Evolutionary conservation across 352 stramenopile species (phyloP).

Genomic region (Globisporangium barbulae): DNA sequence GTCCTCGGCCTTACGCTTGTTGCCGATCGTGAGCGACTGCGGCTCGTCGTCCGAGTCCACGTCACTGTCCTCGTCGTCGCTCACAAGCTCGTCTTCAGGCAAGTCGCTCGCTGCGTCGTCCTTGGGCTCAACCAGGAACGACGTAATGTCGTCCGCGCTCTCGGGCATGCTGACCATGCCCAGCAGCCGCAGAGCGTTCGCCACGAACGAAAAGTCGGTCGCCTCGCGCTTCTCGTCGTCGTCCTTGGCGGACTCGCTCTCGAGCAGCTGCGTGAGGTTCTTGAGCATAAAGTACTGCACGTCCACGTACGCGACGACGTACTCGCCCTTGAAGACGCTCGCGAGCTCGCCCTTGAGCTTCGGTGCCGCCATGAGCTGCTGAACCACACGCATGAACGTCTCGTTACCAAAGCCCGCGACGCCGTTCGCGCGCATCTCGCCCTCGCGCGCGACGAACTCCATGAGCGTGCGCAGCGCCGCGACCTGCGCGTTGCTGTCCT

Average conservation of each 20-base stretch:
- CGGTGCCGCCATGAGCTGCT: constrained; percentile 53
- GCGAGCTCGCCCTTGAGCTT: constrained; percentile 81
- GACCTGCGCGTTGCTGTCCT: constrained; percentile 68
- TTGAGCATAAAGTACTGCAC: constrained; percentile 88
- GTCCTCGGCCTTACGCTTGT: constrained; percentile 52
- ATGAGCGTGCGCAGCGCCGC: constrained; percentile 85
- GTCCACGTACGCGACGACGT: constrained; percentile 75
- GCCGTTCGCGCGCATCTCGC: constrained; percentile 33
- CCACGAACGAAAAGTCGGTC: constrained; percentile 48
- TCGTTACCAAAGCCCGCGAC: constrained; percentile 71
- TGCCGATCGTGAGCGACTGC: constrained; percentile 22
- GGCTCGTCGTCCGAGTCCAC: constrained; percentile 33
- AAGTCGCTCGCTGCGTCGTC: constrained; percentile 12
- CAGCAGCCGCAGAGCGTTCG: constrained; percentile 67
- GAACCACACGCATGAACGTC: constrained; percentile 76
- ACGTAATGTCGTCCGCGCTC: constrained; percentile 50
- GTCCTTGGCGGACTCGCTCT: constrained; percentile 28
- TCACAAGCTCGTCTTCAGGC: constrained; percentile 37
- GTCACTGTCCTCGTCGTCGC: constrained; percentile 40
- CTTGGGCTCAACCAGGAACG: constrained; percentile 61
- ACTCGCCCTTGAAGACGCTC: constrained; percentile 87
- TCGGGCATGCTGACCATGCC: constrained; percentile 76
- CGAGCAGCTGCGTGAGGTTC: constrained; percentile 61
- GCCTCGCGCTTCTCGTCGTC: constrained; percentile 35
- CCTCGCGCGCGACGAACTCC: constrained; percentile 83